Evolutionary conservation across 176 grass and related monocot species (phyloP).

Genomic region (sorghum (Sorghum bicolor)): Sorghum_bicolor_NCBIv3 NC_012870.2:73906501-73907000

Average conservation of each 20-base stretch:
- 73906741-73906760: slow-evolving; percentile 51
- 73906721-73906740: slow-evolving; percentile 30
- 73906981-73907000: slow-evolving; percentile 60
- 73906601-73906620: slow-evolving; percentile 9
- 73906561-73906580: slow-evolving; percentile 62
- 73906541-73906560: slow-evolving; percentile 53
- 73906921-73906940: slow-evolving; percentile 81
- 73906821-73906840: slow-evolving; percentile 56
- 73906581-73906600: slow-evolving; percentile 49
- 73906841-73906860: slow-evolving; percentile 38
- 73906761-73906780: slow-evolving; percentile 71
- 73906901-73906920: slow-evolving; percentile 55
- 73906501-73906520: slow-evolving; percentile 90
- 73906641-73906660: slow-evolving; percentile 61
- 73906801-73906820: slow-evolving; percentile 74
- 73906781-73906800: slow-evolving; percentile 75
- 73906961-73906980: slow-evolving; percentile 73
- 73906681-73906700: slow-evolving; percentile 49
- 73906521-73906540: slow-evolving; percentile 79
- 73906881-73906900: slow-evolving; percentile 60
- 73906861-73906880: slow-evolving; percentile 48
- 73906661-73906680: slow-evolving; percentile 50
- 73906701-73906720: slow-evolving; percentile 24
- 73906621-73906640: slow-evolving; percentile 42
- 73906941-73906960: slow-evolving; percentile 44